phyloP scores from a whole-genome alignment of 352 stramenopile species.

The Phytophthora vignae region DNA sequence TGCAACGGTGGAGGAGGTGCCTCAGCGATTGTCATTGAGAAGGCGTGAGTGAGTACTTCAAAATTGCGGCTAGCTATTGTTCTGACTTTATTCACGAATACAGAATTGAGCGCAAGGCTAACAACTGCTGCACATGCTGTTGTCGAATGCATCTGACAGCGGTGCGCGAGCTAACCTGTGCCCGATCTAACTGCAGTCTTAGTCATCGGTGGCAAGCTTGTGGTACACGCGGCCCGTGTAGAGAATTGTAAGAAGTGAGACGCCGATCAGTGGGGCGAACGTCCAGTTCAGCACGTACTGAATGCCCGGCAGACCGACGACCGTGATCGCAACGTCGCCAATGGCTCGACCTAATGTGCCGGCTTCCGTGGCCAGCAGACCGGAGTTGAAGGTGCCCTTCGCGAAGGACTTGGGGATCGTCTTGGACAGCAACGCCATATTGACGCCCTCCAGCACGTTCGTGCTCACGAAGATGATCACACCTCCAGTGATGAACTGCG shows the following conservation, averaged over 20 bases:
- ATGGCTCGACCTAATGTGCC: constrained; percentile 91
- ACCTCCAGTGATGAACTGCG: constrained; percentile 88
- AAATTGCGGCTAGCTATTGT: constrained; percentile 4
- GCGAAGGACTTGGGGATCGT: constrained; percentile 94
- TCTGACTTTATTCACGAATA: constrained; percentile 26
- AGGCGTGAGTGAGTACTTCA: constrained; percentile 13
- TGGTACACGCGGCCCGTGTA: constrained; percentile 79
- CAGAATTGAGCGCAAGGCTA: constrained; percentile 15
- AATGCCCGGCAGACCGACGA: constrained; percentile 82
- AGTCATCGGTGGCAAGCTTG: constrained; percentile 71
- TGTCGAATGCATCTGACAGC: constrained; percentile 14
- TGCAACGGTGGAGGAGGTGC: constrained; percentile 98
- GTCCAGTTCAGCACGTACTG: constrained; percentile 89
- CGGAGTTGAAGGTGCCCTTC: constrained; percentile 95
- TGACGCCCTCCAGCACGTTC: constrained; percentile 94
- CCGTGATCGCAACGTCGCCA: constrained; percentile 87
- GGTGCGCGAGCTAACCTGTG: constrained; percentile 7
- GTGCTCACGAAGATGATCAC: constrained; percentile 94
- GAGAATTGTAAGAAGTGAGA: constrained; percentile 65
- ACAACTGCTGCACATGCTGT: constrained; percentile 6
- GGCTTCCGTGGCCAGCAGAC: constrained; percentile 93
- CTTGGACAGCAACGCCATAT: constrained; percentile 94
- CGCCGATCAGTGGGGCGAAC: constrained; percentile 71
- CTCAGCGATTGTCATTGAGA: constrained; percentile 95
- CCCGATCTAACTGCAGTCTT: constrained; percentile 14